Evolutionary conservation across 306 rosid species (phyloP).

Genomic region (Begonia peltatifolia): DNA sequence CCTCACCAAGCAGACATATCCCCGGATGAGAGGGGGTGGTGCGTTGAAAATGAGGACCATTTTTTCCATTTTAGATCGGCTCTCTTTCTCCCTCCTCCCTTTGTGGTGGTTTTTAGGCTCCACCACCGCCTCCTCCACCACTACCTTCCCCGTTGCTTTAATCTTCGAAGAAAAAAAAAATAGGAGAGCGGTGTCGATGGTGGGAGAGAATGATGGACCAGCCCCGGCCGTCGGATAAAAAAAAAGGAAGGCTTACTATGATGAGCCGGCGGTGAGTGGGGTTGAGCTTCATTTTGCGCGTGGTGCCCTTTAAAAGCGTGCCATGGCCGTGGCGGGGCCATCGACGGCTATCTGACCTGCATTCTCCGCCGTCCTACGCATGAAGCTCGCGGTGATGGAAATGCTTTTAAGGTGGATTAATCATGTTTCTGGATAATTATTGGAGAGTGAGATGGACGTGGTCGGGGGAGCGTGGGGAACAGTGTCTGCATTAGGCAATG

Average conservation of each 20-base stretch:
- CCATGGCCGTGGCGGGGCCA: constrained; percentile 16
- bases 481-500: no score
- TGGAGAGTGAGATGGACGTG: not conserved
- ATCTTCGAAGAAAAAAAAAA: not conserved
- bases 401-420: not conserved
- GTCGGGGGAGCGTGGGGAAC: no score
- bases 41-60: not conserved
- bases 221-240: not conserved
- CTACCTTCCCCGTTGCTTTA: not conserved
- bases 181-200: not conserved
- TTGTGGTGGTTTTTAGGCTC: not conserved
- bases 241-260: not conserved
- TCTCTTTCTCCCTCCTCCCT: no score
- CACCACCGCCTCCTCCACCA: not conserved
- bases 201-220: not conserved
- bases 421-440: not conserved
- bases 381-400: not conserved
- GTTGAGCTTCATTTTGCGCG: constrained; percentile 18
- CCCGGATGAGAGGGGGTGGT: not conserved
- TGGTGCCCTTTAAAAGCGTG: constrained; percentile 21
- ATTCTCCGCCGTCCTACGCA: constrained; percentile 5
- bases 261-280: constrained; percentile 1
- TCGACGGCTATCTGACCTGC: constrained; percentile 19
- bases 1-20: not conserved
- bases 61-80: not conserved